Conservation (phyloP, 345 rosid species). For the Acer campestre region DNA sequence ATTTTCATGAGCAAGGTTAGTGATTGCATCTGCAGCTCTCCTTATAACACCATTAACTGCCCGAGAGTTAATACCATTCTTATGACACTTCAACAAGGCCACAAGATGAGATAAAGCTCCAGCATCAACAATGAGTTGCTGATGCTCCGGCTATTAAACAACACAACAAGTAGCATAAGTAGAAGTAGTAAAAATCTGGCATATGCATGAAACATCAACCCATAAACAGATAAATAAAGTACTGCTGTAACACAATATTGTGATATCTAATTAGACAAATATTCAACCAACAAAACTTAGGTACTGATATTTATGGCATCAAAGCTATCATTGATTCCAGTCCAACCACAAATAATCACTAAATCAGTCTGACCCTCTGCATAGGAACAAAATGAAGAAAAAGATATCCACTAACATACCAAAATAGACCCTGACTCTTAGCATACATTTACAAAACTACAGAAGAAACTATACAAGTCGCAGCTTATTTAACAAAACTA, state of each 20-base stretch:
- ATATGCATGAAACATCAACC: neutral
- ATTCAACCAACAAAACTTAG: neutral
- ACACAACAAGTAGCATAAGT: constrained; percentile 6
- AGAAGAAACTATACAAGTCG: neutral
- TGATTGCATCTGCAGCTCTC: constrained; percentile 81
- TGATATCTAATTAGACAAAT: neutral
- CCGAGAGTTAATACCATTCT: constrained; percentile 22
- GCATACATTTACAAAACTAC: neutral
- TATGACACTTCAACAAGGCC: constrained; percentile 51
- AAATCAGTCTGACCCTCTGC: neutral
- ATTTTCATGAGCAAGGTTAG: constrained; percentile 78
- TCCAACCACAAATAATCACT: neutral
- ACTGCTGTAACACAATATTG: neutral
- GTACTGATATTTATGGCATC: neutral
- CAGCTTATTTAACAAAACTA: neutral
- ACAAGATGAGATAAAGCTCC: constrained; percentile 69
- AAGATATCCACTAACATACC: neutral
- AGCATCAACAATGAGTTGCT: constrained; percentile 67
- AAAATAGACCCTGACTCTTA: neutral
- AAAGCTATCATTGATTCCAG: neutral
- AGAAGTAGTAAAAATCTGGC: neutral
- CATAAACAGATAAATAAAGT: neutral
- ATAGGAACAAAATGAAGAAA: neutral
- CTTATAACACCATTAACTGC: constrained; percentile 46
- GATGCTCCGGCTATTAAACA: constrained; percentile 60